Percentiles rank a stretch among this genome's conserved stretches.
phyloP scores from a whole-genome alignment of 352 stramenopile genomes.

The Phytophthora idaei region DNA sequence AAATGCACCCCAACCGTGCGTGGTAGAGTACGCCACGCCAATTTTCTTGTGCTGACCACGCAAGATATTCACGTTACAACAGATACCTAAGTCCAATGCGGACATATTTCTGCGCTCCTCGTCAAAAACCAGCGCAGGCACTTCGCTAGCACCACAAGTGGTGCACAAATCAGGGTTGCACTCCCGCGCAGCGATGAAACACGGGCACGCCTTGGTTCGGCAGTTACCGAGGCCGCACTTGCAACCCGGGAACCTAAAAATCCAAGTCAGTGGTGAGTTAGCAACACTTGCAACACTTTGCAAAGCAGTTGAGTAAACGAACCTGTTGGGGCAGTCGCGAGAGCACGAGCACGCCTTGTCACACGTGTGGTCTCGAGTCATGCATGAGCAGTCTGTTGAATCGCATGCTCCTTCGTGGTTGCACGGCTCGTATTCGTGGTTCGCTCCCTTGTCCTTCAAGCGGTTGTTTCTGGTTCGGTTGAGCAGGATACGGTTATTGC shows the following conservation, averaged over 20 bases:
- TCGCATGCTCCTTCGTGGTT: slow-evolving; percentile 75
- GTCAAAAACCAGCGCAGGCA: slow-evolving; percentile 46
- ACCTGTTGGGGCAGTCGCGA: slow-evolving; percentile 74
- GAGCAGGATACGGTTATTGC: slow-evolving; percentile 66
- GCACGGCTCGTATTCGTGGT: slow-evolving; percentile 83
- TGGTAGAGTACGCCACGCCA: slow-evolving; percentile 61
- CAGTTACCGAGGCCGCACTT: slow-evolving; percentile 64
- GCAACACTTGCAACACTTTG: neutral
- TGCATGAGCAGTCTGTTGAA: slow-evolving; percentile 67
- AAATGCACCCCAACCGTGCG: slow-evolving; percentile 71
- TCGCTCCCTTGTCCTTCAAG: slow-evolving; percentile 59
- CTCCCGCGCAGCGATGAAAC: slow-evolving; percentile 61
- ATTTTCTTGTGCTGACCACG: slow-evolving; percentile 67
- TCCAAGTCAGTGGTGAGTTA: slow-evolving; percentile 5
- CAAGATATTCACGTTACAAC: slow-evolving; percentile 72
- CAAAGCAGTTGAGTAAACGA: slow-evolving; percentile 6
- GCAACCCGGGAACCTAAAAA: slow-evolving; percentile 54
- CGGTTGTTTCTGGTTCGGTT: slow-evolving; percentile 72
- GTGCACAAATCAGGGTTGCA: slow-evolving; percentile 65
- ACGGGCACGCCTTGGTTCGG: slow-evolving; percentile 65
- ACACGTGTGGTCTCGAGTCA: slow-evolving; percentile 78
- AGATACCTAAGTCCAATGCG: slow-evolving; percentile 61
- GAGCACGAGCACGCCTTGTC: slow-evolving; percentile 87
- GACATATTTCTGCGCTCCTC: slow-evolving; percentile 43
- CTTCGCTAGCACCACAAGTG: slow-evolving; percentile 67